Evolutionary conservation across 441 rosid genomes (phyloP).

Genomic region (Gossypium gossypioides): DNA sequence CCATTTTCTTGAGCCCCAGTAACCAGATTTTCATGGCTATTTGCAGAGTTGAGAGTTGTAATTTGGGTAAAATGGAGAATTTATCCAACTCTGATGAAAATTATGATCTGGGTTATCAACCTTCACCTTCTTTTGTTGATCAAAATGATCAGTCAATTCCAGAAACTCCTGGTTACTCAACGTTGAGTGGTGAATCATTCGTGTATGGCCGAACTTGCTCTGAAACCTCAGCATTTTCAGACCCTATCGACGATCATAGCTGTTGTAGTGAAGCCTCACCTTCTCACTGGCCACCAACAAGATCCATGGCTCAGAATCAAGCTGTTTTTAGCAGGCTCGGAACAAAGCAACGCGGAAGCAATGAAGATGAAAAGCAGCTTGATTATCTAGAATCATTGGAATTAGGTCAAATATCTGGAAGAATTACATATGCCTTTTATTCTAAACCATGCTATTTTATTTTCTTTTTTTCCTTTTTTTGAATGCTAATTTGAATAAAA

Average conservation of each 20-base stretch:
- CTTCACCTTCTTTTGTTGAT: slow-evolving; percentile 46
- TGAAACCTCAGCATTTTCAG: slow-evolving; percentile 53
- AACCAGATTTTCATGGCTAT: slow-evolving; percentile 23
- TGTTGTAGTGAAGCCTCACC: slow-evolving; percentile 67
- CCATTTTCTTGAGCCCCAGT: slow-evolving; percentile 6
- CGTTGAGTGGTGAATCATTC: slow-evolving; percentile 53
- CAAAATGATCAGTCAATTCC: slow-evolving; percentile 38
- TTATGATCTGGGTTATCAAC: slow-evolving; percentile 42
- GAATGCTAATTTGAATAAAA: neutral
- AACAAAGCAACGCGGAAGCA: slow-evolving; percentile 26
- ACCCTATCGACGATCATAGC: slow-evolving; percentile 43
- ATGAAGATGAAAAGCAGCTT: slow-evolving; percentile 31
- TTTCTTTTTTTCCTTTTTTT: neutral
- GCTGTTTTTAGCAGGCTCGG: slow-evolving; percentile 21
- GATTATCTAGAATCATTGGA: slow-evolving; percentile 35
- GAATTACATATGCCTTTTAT: neutral
- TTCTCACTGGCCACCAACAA: slow-evolving; percentile 41
- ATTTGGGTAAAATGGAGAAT: slow-evolving; percentile 33
- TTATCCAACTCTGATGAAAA: slow-evolving; percentile 36
- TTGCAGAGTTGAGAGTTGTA: slow-evolving; percentile 27
- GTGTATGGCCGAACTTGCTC: slow-evolving; percentile 51
- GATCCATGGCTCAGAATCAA: slow-evolving; percentile 23
- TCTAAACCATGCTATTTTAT: neutral
- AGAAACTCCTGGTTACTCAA: slow-evolving; percentile 55
- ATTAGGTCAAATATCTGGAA: slow-evolving; percentile 33